Conservation (phyloP, 306 rosid genomes). For the Citrullus amarus region DNA sequence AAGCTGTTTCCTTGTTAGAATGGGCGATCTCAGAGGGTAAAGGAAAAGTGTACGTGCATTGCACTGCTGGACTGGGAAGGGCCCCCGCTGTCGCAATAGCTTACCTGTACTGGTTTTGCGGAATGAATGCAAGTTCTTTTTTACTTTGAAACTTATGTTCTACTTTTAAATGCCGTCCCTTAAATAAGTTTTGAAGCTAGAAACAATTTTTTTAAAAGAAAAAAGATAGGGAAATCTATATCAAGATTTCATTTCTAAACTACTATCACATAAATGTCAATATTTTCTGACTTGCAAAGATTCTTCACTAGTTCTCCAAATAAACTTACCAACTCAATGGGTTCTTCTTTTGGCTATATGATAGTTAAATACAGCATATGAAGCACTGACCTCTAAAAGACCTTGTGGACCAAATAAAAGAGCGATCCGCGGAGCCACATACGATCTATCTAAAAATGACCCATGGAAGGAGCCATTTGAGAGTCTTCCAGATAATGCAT, state of each 20-base stretch:
- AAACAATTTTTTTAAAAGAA: background rate
- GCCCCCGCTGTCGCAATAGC: slow-evolving; percentile 88
- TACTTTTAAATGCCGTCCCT: background rate
- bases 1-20: slow-evolving; percentile 83
- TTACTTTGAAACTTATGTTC: background rate
- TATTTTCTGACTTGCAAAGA: background rate
- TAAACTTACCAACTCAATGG: background rate
- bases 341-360: slow-evolving; percentile 8
- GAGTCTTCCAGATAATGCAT: slow-evolving; percentile 71
- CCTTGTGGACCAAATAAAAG: slow-evolving; percentile 83
- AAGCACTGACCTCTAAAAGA: slow-evolving; percentile 60
- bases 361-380: slow-evolving; percentile 74
- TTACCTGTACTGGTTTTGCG: slow-evolving; percentile 79
- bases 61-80: slow-evolving; percentile 93
- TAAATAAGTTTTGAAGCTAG: background rate
- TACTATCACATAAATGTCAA: background rate
- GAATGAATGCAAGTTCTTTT: slow-evolving; percentile 53
- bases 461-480: slow-evolving; percentile 88
- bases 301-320: background rate
- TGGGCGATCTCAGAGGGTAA: slow-evolving; percentile 77
- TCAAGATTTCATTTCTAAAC: background rate
- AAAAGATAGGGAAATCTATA: background rate
- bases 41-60: slow-evolving; percentile 75
- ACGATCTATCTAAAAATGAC: slow-evolving; percentile 69
- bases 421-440: slow-evolving; percentile 73